Conservation (phyloP, 805 yeast genomes). For the Kodamaea jinghongensis region DNA sequence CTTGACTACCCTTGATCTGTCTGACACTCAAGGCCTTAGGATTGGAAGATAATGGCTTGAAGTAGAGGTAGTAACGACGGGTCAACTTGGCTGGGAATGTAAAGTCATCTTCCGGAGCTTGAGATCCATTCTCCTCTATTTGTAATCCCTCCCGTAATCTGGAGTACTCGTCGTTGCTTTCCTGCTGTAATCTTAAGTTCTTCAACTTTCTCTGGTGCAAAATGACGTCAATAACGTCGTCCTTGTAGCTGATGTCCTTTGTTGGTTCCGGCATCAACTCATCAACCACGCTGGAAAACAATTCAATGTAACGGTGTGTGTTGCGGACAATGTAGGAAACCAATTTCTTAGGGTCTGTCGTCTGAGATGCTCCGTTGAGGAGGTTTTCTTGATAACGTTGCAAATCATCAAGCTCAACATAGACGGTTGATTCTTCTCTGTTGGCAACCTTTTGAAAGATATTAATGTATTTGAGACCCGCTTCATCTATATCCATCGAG, state of each 20-base stretch:
- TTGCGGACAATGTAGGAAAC: conserved; percentile 65
- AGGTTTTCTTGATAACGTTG: conserved; percentile 59
- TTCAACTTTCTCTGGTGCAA: conserved; percentile 85
- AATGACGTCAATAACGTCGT: conserved; percentile 90
- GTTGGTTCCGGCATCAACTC: conserved; percentile 86
- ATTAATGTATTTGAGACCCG: conserved; percentile 60
- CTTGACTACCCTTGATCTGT: conserved; percentile 75
- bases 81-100: conserved; percentile 83
- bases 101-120: conserved; percentile 32
- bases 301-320: conserved; percentile 73
- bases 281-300: conserved; percentile 75
- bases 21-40: conserved; percentile 78
- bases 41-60: conserved; percentile 66
- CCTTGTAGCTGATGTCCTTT: conserved; percentile 70
- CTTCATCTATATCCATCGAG: conserved; percentile 12
- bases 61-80: conserved; percentile 82
- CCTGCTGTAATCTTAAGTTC: conserved; percentile 69
- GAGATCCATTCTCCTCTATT: conserved; percentile 20
- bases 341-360: conserved; percentile 25
- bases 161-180: conserved; percentile 59
- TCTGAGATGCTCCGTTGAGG: conserved; percentile 13
- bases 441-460: conserved; percentile 79
- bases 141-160: conserved; percentile 36
- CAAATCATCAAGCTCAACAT: conserved; percentile 82
- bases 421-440: conserved; percentile 67